phyloP scores from a whole-genome alignment of 805 yeast species.

The Myxozyma monticola region DNA sequence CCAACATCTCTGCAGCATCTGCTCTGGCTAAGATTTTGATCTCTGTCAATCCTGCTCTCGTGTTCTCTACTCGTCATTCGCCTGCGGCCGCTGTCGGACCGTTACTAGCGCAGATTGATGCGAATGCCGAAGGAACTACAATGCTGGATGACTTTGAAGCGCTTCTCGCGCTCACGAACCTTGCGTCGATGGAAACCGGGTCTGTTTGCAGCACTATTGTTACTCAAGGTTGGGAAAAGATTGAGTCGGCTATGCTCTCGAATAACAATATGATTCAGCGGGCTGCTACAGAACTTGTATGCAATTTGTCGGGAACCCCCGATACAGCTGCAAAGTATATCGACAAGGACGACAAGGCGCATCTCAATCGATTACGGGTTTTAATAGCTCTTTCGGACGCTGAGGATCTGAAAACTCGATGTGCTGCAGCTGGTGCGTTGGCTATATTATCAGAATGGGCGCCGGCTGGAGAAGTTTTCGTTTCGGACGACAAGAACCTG shows the following conservation, averaged over 20 bases:
- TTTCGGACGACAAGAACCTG: conserved; percentile 34
- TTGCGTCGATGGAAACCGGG: conserved; percentile 51
- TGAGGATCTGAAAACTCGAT: conserved; percentile 38
- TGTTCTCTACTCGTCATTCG: conserved; percentile 39
- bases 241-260: conserved; percentile 49
- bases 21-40: conserved; percentile 42
- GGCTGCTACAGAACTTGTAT: conserved; percentile 62
- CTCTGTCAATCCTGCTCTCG: conserved; percentile 39
- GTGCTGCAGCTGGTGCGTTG: conserved; percentile 45
- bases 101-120: conserved; percentile 35
- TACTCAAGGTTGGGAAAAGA: conserved; percentile 47
- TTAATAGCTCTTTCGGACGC: conserved; percentile 38
- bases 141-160: conserved; percentile 52
- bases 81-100: conserved; percentile 38
- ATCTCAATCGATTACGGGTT: conserved; percentile 36
- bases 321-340: conserved; percentile 41
- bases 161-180: conserved; percentile 65
- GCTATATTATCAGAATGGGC: conserved; percentile 44
- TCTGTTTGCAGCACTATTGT: conserved; percentile 44
- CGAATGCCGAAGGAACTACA: conserved; percentile 33
- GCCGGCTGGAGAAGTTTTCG: conserved; percentile 37
- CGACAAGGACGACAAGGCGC: conserved; percentile 34
- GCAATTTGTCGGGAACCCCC: conserved; percentile 53
- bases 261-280: conserved; percentile 53
- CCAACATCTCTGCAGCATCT: conserved; percentile 32